Conservation (phyloP, 2,329 filamentous ascomycete genomes). For the Fusarium fujikuroi region DNA sequence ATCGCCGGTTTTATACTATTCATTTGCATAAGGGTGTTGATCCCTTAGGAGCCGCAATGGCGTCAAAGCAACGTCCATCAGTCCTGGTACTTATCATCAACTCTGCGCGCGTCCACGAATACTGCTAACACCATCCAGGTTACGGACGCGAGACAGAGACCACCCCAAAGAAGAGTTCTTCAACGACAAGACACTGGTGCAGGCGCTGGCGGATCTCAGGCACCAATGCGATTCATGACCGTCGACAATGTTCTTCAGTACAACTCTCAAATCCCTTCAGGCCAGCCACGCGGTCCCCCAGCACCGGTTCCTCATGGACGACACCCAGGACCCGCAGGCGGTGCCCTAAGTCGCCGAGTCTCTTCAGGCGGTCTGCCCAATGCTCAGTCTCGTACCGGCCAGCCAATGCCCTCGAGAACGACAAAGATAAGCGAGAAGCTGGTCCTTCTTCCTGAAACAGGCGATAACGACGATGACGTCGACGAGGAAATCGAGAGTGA, state of each 20-base stretch:
- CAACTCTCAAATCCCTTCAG: slow-evolving; percentile 93
- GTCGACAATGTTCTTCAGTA: slow-evolving; percentile 97
- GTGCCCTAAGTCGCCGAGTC: slow-evolving; percentile 41
- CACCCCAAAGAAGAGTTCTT: slow-evolving; percentile 47
- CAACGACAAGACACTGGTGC: slow-evolving; percentile 49
- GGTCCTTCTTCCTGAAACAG: slow-evolving; percentile 89
- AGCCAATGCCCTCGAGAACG: slow-evolving; percentile 81
- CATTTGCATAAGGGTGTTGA: background rate
- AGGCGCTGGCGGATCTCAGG: slow-evolving; percentile 44
- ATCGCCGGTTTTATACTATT: background rate
- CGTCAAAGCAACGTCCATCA: slow-evolving; percentile 65
- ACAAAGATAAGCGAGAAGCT: slow-evolving; percentile 97
- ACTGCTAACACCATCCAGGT: slow-evolving; percentile 46
- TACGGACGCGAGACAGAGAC: slow-evolving; percentile 53
- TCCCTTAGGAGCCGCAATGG: slow-evolving; percentile 47
- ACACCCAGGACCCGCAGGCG: slow-evolving; percentile 29
- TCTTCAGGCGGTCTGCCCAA: slow-evolving; percentile 54
- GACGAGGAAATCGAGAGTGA: slow-evolving; percentile 68
- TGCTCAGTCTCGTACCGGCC: slow-evolving; percentile 58
- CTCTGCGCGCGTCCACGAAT: slow-evolving; percentile 15
- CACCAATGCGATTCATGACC: slow-evolving; percentile 79
- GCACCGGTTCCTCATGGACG: slow-evolving; percentile 54
- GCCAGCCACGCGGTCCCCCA: slow-evolving; percentile 82
- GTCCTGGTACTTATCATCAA: slow-evolving; percentile 61
- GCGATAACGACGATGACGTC: slow-evolving; percentile 64